A percentile compares a stretch with the other conserved stretches of the same genome.
These are phyloP conservation scores for Solanum phureja DNA, from an alignment of 257 asterid genomes.

Conservation along the genomic window DNA sequence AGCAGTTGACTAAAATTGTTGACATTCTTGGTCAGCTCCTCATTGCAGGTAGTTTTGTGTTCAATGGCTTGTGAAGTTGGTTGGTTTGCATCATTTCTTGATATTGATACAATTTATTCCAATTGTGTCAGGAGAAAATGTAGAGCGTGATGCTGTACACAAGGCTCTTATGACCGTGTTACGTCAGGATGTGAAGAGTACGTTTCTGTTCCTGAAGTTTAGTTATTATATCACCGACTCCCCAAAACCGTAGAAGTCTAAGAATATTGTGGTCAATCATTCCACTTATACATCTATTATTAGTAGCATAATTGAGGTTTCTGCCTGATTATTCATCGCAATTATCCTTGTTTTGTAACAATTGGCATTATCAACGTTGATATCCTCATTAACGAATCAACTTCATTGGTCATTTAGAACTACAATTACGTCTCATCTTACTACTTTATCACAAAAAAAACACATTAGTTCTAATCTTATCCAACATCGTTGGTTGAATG, in stretches of 20 bases:
- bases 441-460: not conserved
- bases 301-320: not conserved
- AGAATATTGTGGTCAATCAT: not conserved
- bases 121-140: conserved; percentile 57
- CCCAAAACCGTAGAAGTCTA: not conserved
- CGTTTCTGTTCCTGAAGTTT: conserved; percentile 12
- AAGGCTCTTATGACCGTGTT: conserved; percentile 71
- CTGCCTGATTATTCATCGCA: not conserved
- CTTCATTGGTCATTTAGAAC: not conserved
- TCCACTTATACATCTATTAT: not conserved
- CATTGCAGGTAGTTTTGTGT: conserved; percentile 43
- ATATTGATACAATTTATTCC: not conserved
- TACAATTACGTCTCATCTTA: not conserved
- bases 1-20: conserved; percentile 60
- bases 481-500: not conserved
- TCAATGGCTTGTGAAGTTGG: not conserved
- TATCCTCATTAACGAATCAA: not conserved
- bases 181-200: conserved; percentile 94
- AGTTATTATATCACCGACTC: not conserved
- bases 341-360: not conserved
- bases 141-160: conserved; percentile 95
- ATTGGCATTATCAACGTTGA: not conserved
- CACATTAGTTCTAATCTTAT: not conserved
- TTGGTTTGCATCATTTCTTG: not conserved
- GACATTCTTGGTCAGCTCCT: conserved; percentile 83